A percentile compares a stretch with the other conserved stretches of the same genome.
Evolutionary conservation across 495 filamentous ascomycete genomes (phyloP).

Genomic region (Opeltia flavorubescens): DNA sequence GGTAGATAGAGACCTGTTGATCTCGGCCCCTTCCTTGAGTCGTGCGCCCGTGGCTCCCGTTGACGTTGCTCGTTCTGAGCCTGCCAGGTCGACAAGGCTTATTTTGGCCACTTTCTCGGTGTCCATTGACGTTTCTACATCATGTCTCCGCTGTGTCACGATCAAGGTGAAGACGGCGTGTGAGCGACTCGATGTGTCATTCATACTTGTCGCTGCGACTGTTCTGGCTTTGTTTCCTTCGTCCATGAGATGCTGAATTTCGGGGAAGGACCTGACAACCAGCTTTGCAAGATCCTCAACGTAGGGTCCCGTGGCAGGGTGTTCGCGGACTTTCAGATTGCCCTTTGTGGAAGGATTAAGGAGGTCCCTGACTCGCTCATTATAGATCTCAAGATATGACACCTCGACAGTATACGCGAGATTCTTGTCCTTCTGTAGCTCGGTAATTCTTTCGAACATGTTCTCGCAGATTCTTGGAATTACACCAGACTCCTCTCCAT

Average conservation of each 20-base stretch:
- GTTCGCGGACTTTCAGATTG: slow-evolving; percentile 91
- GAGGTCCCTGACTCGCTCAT: slow-evolving; percentile 92
- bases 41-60: slow-evolving; percentile 93
- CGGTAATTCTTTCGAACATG: slow-evolving; percentile 80
- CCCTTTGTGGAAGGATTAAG: slow-evolving; percentile 94
- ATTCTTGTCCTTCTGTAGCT: slow-evolving; percentile 63
- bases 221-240: slow-evolving; percentile 98
- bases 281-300: slow-evolving; percentile 96
- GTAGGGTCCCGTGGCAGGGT: slow-evolving; percentile 93
- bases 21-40: slow-evolving; percentile 96
- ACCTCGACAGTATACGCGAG: slow-evolving; percentile 89
- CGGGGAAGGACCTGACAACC: slow-evolving; percentile 89
- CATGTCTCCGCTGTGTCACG: slow-evolving; percentile 84
- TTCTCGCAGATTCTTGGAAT: slow-evolving; percentile 96
- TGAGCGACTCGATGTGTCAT: slow-evolving; percentile 95
- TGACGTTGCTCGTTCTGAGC: slow-evolving; percentile 90
- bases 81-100: slow-evolving; percentile 92
- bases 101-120: slow-evolving; percentile 97
- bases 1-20: slow-evolving; percentile 92
- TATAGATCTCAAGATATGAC: slow-evolving; percentile 98
- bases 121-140: slow-evolving; percentile 87
- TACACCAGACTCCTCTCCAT: slow-evolving; percentile 89
- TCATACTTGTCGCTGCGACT: slow-evolving; percentile 98
- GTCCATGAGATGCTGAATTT: slow-evolving; percentile 97
- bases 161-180: slow-evolving; percentile 97